Conservation (phyloP, 345 rosid genomes). For the Populus nigra region DNA sequence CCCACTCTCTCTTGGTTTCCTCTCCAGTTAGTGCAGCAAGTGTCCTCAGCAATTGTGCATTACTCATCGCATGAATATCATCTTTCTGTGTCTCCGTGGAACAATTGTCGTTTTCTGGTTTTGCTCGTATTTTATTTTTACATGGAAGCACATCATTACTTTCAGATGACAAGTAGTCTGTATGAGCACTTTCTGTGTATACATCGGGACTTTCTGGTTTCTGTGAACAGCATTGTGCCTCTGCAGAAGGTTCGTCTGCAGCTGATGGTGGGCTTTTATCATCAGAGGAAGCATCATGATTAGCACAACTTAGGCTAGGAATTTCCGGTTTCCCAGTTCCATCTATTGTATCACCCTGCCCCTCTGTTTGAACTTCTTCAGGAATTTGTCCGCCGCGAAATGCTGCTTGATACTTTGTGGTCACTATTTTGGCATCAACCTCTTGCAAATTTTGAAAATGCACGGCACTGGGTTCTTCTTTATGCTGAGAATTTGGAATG, state of each 20-base stretch:
- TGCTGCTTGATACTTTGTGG: conserved; percentile 22
- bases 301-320: conserved; percentile 12
- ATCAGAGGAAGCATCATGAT: conserved; percentile 16
- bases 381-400: conserved; percentile 20
- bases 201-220: conserved; percentile 29
- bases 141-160: conserved; percentile 20
- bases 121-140: conserved; percentile 22
- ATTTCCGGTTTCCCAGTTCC: conserved; percentile 20
- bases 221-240: conserved; percentile 25
- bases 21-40: conserved; percentile 47
- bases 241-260: conserved; percentile 23
- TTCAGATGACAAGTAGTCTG: conserved; percentile 32
- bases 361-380: conserved; percentile 36
- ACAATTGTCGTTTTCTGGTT: conserved; percentile 27
- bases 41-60: conserved; percentile 45
- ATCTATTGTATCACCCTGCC: conserved; percentile 18
- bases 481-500: conserved; percentile 21
- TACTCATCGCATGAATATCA: conserved; percentile 27
- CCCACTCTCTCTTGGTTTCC: conserved; percentile 46
- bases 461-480: conserved; percentile 29
- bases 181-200: conserved; percentile 30
- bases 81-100: conserved; percentile 33
- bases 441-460: conserved; percentile 26
- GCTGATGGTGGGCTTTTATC: conserved; percentile 31
- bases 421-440: conserved; percentile 33